Evolutionary conservation across 805 yeast species (phyloP).

Genomic region (Ogataea pilisensis): DNA sequence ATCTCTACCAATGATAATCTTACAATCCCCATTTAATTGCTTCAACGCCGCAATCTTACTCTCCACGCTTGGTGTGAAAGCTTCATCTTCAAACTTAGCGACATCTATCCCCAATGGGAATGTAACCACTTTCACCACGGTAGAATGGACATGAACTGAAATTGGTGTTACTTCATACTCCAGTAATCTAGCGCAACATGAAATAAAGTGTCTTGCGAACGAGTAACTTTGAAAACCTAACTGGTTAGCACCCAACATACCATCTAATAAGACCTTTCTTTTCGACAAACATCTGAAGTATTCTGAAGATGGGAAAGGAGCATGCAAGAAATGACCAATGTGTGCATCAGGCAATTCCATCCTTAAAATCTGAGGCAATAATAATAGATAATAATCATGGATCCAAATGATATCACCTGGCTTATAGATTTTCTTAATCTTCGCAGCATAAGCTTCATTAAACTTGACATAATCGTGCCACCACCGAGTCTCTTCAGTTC

Average conservation of each 20-base stretch:
- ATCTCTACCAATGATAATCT: constrained; percentile 91
- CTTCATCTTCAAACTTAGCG: constrained; percentile 58
- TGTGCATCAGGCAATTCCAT: constrained; percentile 69
- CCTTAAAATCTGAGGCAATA: constrained; percentile 79
- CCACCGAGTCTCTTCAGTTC: constrained; percentile 59
- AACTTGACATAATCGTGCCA: constrained; percentile 89
- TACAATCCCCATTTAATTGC: constrained; percentile 57
- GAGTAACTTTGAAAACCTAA: constrained; percentile 83
- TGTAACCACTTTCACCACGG: constrained; percentile 66
- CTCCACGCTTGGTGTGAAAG: constrained; percentile 47
- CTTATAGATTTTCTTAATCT: constrained; percentile 63
- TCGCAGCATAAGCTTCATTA: constrained; percentile 86
- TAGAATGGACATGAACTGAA: constrained; percentile 69
- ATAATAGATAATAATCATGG: constrained; percentile 81
- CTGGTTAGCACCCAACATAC: constrained; percentile 85
- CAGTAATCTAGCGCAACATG: constrained; percentile 81
- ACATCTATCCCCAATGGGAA: constrained; percentile 91
- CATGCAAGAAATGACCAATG: constrained; percentile 77
- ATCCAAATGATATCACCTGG: constrained; percentile 93
- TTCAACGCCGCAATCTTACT: constrained; percentile 63
- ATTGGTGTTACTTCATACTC: constrained; percentile 70
- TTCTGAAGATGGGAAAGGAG: constrained; percentile 95
- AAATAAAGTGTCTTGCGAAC: constrained; percentile 85
- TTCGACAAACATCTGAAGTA: constrained; percentile 86
- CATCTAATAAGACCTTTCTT: constrained; percentile 78